These are phyloP conservation scores for Penicillium vulpinum DNA, from an alignment of 2,329 filamentous ascomycete genomes.

Conservation along the genomic window DNA sequence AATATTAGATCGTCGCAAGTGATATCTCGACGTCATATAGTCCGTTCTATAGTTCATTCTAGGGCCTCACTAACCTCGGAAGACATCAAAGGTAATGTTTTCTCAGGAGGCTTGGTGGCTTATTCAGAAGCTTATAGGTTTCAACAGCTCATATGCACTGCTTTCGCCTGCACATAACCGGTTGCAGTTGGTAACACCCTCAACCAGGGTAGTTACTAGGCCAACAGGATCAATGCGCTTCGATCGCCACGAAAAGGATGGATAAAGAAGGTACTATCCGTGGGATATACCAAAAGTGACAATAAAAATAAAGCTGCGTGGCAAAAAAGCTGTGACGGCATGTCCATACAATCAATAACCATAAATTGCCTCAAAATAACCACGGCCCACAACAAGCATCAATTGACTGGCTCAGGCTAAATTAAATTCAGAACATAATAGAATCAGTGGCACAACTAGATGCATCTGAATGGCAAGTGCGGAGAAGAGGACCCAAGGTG, in stretches of 20 bases:
- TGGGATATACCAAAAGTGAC: not conserved
- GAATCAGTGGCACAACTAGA: slow-evolving; percentile 18
- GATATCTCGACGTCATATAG: not conserved
- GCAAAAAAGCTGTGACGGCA: slow-evolving; percentile 10
- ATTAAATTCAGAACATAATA: slow-evolving; percentile 7
- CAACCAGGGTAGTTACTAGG: not conserved
- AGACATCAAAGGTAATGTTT: no score
- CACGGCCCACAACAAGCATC: not conserved
- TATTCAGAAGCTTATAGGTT: no score
- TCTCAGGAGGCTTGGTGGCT: no score
- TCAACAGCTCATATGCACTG: no score
- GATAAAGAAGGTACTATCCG: not conserved
- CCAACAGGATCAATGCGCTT: not conserved
- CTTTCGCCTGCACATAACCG: not conserved
- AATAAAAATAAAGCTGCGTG: slow-evolving; percentile 9
- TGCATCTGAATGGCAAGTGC: slow-evolving; percentile 13
- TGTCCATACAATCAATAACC: not conserved
- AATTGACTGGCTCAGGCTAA: slow-evolving; percentile 7
- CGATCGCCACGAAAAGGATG: not conserved
- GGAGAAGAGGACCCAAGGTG: slow-evolving; percentile 15
- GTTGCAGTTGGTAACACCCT: not conserved
- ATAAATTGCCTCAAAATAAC: slow-evolving; percentile 3
- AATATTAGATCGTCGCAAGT: not conserved
- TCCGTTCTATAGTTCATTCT: no score
- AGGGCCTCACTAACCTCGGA: no score